Base-by-base conservation (phyloP, 192 early-diverging fungal species). In the Coemansia sp. region DNA sequence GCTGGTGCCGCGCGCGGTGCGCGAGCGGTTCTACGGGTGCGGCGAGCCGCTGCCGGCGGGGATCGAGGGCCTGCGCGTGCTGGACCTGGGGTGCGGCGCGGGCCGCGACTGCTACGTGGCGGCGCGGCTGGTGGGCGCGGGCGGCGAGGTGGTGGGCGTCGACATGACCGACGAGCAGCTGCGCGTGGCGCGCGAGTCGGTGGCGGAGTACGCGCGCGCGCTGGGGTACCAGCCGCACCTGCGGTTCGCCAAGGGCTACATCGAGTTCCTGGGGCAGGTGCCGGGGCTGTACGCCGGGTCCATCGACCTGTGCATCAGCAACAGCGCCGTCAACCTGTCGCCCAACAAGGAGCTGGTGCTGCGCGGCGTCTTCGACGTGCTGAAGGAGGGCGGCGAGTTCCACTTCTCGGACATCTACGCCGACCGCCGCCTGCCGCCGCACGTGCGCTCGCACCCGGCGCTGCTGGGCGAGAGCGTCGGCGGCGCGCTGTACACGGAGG, bases 101-200 rank as follows among this genome's bases (percentile, higher is more conserved):
- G 82, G 82, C 4, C 78, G 73, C 33, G 82, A 83, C 75, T 80
- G 82, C 65, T 81, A 81, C 59, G 77, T 80, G 23, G 82, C 82
- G 8, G 77, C 82, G 12, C 47, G 42, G 34, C 70, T 80, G 26
- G 82, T 79, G 36, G 82, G 82, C 1, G 73, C 64, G 21, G 21
- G 52, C 5, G 82, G 82, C 36, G 64, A 66, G 65, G 82, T 83
- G 9, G 74, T 65, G 7, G 82, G 82, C 35, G 59, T 83, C 2
- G 82, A 83, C 47, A 83, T 83, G 82, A 83, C 82, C 16, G 82
- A 79, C 59, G 82, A 83, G 68, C 73, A 77, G 66, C 70, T 83
- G 53, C 55, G 53, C 2, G 68, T 72, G 11, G 82, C 82, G 9
- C 70, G 70, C 37, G 72, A 69, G 20, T 57, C 52, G 34, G 47